Percentiles rank a stretch among this genome's conserved stretches.
Conservation (phyloP, 2,329 filamentous ascomycete genomes). For the Colletotrichum higginsianum region DNA sequence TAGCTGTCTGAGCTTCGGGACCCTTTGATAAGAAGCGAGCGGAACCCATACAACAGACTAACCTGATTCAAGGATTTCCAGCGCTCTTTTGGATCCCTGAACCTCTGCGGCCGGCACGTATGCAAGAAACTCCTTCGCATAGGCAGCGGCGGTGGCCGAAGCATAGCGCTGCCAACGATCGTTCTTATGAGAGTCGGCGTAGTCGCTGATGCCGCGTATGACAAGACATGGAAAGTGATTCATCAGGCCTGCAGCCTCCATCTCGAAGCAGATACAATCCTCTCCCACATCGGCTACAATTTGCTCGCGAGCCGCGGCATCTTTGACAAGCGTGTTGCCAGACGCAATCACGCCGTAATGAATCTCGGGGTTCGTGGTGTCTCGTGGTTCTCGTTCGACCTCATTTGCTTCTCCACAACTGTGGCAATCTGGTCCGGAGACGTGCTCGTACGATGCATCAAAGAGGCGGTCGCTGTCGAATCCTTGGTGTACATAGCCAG, state of each 20-base stretch:
- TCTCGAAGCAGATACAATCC: conserved; percentile 49
- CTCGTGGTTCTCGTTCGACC: not conserved
- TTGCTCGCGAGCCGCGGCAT: conserved; percentile 49
- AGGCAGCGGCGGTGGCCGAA: conserved; percentile 51
- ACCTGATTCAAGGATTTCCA: not conserved
- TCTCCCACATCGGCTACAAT: conserved; percentile 41
- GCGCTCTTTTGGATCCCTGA: not conserved
- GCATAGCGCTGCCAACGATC: conserved; percentile 56
- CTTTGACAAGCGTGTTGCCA: conserved; percentile 55
- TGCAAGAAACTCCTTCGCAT: conserved; percentile 37
- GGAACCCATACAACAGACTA: not conserved
- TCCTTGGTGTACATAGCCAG: not conserved
- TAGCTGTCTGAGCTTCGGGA: too few species aligned
- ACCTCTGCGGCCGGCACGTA: not conserved
- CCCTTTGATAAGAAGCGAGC: too few species aligned
- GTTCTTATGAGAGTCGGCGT: conserved; percentile 57
- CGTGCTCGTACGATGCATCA: not conserved
- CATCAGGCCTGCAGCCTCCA: conserved; percentile 50
- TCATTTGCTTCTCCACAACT: conserved; percentile 15
- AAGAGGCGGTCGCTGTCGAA: not conserved
- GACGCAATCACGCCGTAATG: conserved; percentile 51
- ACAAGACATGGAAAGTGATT: conserved; percentile 52
- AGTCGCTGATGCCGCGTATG: conserved; percentile 58
- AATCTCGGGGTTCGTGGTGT: conserved; percentile 20
- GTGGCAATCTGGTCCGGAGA: conserved; percentile 25